Conservation (phyloP, 2,329 filamentous ascomycete species). For the Cladosporium austrohemisphaericum region DNA sequence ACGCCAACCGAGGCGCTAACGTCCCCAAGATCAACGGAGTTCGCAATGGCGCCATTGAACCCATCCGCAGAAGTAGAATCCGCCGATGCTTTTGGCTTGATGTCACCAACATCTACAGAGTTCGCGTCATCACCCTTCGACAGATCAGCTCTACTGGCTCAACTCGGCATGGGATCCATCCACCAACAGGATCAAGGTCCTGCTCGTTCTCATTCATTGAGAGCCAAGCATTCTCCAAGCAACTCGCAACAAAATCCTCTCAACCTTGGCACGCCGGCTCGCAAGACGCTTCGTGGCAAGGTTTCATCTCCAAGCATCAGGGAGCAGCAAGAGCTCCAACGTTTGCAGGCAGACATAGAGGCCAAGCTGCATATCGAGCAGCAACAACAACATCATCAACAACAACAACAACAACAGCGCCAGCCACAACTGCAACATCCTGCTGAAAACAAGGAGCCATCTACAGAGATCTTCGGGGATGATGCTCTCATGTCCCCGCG, state of each 20-base stretch:
- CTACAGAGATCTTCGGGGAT: slow-evolving; percentile 16
- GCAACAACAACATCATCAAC: slow-evolving; percentile 1
- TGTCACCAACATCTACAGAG: slow-evolving; percentile 41
- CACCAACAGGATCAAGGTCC: slow-evolving; percentile 22
- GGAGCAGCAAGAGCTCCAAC: slow-evolving; percentile 32
- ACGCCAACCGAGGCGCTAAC: slow-evolving; percentile 22
- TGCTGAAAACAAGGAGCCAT: not conserved
- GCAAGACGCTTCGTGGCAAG: slow-evolving; percentile 26
- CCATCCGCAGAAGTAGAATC: slow-evolving; percentile 31
- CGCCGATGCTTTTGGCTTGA: slow-evolving; percentile 36
- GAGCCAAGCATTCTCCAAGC: not conserved
- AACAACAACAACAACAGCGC: not conserved
- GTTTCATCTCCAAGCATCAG: slow-evolving; percentile 33
- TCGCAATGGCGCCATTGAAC: slow-evolving; percentile 34
- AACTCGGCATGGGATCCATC: slow-evolving; percentile 36
- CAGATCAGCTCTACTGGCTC: slow-evolving; percentile 32
- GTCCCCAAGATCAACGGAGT: slow-evolving; percentile 40
- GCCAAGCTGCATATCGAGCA: slow-evolving; percentile 21
- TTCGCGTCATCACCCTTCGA: slow-evolving; percentile 36
- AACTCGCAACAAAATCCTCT: not conserved
- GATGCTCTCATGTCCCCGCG: slow-evolving; percentile 67
- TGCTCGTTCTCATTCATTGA: slow-evolving; percentile 21
- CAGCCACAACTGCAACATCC: not conserved
- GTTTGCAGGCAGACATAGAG: slow-evolving; percentile 31
- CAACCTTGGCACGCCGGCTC: slow-evolving; percentile 7